A percentile compares a stretch with the other conserved stretches of the same genome.
Conservation (phyloP, 352 stramenopile genomes). For the Phytophthora palmivora region DNA sequence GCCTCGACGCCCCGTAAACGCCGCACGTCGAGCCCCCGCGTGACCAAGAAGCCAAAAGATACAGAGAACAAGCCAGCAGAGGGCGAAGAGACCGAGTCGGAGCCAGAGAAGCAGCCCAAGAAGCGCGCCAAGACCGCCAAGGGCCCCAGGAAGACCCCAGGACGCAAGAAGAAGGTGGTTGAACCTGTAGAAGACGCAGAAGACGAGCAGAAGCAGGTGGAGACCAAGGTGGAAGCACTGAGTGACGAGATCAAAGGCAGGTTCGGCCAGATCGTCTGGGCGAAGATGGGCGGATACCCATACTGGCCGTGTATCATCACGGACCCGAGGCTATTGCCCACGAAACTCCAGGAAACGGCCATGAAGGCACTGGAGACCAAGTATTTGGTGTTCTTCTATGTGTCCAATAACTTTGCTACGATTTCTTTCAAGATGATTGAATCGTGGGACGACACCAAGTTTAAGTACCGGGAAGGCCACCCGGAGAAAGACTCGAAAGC, state of each 20-base stretch:
- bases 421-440: slow-evolving; percentile 74
- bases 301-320: slow-evolving; percentile 85
- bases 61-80: slow-evolving; percentile 14
- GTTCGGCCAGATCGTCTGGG: slow-evolving; percentile 83
- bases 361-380: slow-evolving; percentile 74
- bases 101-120: slow-evolving; percentile 59
- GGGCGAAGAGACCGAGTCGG: slow-evolving; percentile 57
- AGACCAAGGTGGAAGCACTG: slow-evolving; percentile 55
- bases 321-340: slow-evolving; percentile 57
- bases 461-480: slow-evolving; percentile 66
- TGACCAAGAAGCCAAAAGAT: slow-evolving; percentile 18
- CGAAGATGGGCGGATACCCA: slow-evolving; percentile 83
- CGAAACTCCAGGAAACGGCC: slow-evolving; percentile 51
- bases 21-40: slow-evolving; percentile 18
- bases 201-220: slow-evolving; percentile 41
- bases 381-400: slow-evolving; percentile 82
- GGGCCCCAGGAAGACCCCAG: slow-evolving; percentile 37
- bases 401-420: slow-evolving; percentile 71
- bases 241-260: slow-evolving; percentile 65
- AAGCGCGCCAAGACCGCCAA: slow-evolving; percentile 47
- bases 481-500: slow-evolving; percentile 78
- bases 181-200: slow-evolving; percentile 20
- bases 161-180: slow-evolving; percentile 53
- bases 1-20: slow-evolving; percentile 20
- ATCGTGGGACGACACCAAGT: slow-evolving; percentile 75